These are phyloP conservation scores for Termitomyces sp. DNA, from an alignment of 768 basidiomycete genomes.

Conservation along the genomic window DNA sequence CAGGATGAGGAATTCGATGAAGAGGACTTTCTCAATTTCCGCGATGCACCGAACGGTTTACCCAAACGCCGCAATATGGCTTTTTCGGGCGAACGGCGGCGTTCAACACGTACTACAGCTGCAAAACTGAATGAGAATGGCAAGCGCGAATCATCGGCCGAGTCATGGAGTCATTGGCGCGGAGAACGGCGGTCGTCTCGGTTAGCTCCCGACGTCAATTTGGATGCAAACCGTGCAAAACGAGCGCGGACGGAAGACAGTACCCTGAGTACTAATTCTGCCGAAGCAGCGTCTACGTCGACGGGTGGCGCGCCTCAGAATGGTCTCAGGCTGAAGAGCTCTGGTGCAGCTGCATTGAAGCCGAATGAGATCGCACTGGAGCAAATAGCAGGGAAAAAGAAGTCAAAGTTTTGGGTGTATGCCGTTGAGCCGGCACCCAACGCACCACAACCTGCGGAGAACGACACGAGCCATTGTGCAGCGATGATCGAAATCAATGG, in stretches of 20 bases:
- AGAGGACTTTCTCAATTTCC: constrained; percentile 44
- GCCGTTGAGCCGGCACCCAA: constrained; percentile 69
- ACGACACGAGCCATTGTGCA: constrained; percentile 14
- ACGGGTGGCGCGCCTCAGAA: constrained; percentile 27
- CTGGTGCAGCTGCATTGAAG: constrained; percentile 65
- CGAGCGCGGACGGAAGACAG: constrained; percentile 80
- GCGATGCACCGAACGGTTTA: constrained; percentile 41
- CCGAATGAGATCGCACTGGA: constrained; percentile 74
- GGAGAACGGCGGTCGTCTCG: constrained; percentile 74
- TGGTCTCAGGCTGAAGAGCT: constrained; percentile 43
- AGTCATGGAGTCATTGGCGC: constrained; percentile 60
- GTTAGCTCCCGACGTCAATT: constrained; percentile 51
- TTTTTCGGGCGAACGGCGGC: constrained; percentile 35
- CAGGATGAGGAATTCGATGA: constrained; percentile 61
- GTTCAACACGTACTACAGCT: constrained; percentile 50
- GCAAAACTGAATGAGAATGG: constrained; percentile 44
- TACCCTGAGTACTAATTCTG: constrained; percentile 53
- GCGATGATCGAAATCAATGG: constrained; percentile 6
- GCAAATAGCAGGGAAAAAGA: constrained; percentile 75
- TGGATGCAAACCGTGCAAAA: constrained; percentile 54
- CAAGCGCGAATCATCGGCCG: constrained; percentile 50
- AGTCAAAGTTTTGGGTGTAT: constrained; percentile 87
- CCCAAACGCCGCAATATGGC: constrained; percentile 31
- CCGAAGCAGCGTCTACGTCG: constrained; percentile 31
- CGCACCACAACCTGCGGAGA: constrained; percentile 18